Base-by-base conservation (phyloP, 495 filamentous ascomycete species). In the Lepraria neglecta region DNA sequence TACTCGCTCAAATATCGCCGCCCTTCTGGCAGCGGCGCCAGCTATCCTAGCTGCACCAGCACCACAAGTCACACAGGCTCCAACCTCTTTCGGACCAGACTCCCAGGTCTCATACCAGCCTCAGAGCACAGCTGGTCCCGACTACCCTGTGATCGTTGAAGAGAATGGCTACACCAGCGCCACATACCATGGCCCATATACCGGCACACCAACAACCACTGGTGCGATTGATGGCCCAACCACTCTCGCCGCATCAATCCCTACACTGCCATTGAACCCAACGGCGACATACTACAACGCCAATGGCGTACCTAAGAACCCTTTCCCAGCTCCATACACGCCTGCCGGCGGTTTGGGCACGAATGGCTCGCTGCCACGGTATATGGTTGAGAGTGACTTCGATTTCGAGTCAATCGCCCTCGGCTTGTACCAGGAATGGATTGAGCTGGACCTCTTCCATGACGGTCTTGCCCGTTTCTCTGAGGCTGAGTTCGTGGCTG, bases 401-500 rank as follows among this genome's bases (percentile, higher is more conserved):
- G 88, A 90, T 67, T 91, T 83, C 69, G 74, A 90, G 61, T 90
- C 87, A 1, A 73, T 91, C 60, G 77, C 79, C 42, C 59, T 69
- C 3, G 55, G 53, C 14, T 54, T 69, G 6, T 60, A 65, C 47
- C 66, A 64, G 63, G 91, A 95, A 74, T 95, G 81, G 78, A 91
- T 94, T 64, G 91, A 96, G 71, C 77, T 95, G 0, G 91, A 95
- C 68, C 78, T 92, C 17, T 96, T 95, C 82, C 86, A 89, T 68
- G 82, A 89, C 69, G 89, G 86, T 19, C 77, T 95, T 19, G 80
- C 79, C 1, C 81, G 77, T 0, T 95, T 92, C 75, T 82, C 81
- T 1, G 82, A 75, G 0, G 75, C 83, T 14, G 88, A 95, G 3
- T 95, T 92, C 67, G 74, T 80, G 21, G 80, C 74, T 0, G 86